Evolutionary conservation across 306 rosid genomes (phyloP).

Genomic region (Inga oerstediana): DNA sequence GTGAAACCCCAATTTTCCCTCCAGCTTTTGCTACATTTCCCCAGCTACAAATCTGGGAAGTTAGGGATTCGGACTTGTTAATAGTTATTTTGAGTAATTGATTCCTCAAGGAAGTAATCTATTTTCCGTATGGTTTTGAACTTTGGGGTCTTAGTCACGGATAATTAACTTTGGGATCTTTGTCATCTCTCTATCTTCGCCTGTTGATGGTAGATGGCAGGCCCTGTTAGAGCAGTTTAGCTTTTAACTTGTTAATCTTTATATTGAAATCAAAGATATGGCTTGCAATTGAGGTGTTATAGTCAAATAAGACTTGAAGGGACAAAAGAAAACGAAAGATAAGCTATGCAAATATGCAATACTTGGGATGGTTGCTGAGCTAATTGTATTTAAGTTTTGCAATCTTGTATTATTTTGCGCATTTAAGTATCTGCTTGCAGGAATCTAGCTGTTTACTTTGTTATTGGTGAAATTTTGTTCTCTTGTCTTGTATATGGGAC

Average conservation of each 20-base stretch:
- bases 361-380: neutral
- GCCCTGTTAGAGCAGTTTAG: neutral
- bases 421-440: neutral
- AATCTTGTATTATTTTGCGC: neutral
- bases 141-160: slow-evolving; percentile 16
- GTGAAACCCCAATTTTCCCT: neutral
- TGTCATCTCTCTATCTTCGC: neutral
- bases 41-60: neutral
- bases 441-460: neutral
- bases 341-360: neutral
- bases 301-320: neutral
- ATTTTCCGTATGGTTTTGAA: neutral
- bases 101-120: neutral
- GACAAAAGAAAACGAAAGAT: neutral
- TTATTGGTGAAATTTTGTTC: neutral
- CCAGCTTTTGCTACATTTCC: neutral
- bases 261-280: neutral
- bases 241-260: neutral
- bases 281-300: neutral
- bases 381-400: neutral
- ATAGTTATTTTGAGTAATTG: neutral
- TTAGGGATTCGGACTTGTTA: slow-evolving; percentile 9
- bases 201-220: neutral
- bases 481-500: neutral
- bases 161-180: slow-evolving; percentile 15